A percentile compares a stretch with the other conserved stretches of the same genome.
Conservation (phyloP, 106 monocot genomes). For the Platanthera guangdongensis region DNA sequence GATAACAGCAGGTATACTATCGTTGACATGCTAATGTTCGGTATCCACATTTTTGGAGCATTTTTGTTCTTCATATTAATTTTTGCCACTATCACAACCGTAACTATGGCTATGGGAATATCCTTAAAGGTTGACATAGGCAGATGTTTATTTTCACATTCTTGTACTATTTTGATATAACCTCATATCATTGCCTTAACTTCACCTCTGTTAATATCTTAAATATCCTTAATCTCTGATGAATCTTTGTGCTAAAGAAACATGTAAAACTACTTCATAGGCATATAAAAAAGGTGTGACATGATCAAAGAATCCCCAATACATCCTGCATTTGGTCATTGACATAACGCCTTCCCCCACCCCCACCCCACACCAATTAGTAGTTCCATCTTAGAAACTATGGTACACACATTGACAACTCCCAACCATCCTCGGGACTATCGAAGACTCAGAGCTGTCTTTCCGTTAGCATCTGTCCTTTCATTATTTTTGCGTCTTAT, state of each 20-base stretch:
- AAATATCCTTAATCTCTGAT: neutral
- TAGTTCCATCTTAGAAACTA: too few relatives aligned
- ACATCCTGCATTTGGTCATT: neutral
- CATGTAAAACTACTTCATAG: neutral
- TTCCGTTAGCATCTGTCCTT: too few relatives aligned
- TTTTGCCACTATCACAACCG: neutral
- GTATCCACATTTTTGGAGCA: neutral
- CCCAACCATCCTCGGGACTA: too few relatives aligned
- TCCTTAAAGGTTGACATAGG: neutral
- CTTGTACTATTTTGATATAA: neutral
- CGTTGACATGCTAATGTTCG: neutral
- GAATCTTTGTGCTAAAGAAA: neutral
- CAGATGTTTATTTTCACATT: neutral
- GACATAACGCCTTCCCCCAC: neutral
- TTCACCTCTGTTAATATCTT: neutral
- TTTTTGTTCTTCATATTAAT: neutral
- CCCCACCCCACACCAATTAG: too few relatives aligned
- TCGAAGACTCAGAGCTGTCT: too few relatives aligned
- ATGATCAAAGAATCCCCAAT: neutral
- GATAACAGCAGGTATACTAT: constrained; percentile 66
- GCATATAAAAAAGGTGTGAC: neutral
- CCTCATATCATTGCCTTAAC: neutral
- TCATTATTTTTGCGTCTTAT: too few relatives aligned
- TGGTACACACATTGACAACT: too few relatives aligned
- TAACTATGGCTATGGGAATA: neutral